Evolutionary conservation across 1,284 basidiomycete species (phyloP).

Genomic region (Inonotus obliquus): DNA sequence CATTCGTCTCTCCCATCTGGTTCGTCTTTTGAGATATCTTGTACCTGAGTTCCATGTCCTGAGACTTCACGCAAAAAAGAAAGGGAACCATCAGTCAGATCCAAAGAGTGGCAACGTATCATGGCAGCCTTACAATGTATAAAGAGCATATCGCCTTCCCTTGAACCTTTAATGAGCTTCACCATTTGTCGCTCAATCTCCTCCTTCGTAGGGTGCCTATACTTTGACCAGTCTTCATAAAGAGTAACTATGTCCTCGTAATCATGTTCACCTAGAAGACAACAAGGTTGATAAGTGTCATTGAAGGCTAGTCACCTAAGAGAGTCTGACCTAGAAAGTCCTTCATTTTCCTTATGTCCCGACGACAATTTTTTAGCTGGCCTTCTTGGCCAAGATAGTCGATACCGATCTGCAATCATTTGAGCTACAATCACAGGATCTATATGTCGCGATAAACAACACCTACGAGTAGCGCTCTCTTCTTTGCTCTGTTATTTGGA

Average conservation of each 20-base stretch:
- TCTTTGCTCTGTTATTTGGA: too few relatives aligned
- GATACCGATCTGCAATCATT: constrained; percentile 62
- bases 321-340: constrained; percentile 62
- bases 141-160: constrained; percentile 83
- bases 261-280: constrained; percentile 49
- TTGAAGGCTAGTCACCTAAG: not conserved
- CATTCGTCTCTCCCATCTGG: constrained; percentile 34
- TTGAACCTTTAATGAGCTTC: constrained; percentile 79
- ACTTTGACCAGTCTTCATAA: constrained; percentile 59
- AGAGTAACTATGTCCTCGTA: constrained; percentile 89
- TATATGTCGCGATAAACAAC: not conserved
- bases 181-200: constrained; percentile 86
- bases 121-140: constrained; percentile 69
- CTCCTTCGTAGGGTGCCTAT: constrained; percentile 64
- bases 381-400: constrained; percentile 70
- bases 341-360: constrained; percentile 23
- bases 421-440: not conserved
- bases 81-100: not conserved
- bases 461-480: constrained; percentile 74
- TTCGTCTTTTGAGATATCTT: constrained; percentile 38
- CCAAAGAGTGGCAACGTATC: not conserved
- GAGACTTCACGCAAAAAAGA: constrained; percentile 28
- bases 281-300: not conserved
- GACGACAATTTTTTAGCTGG: constrained; percentile 51
- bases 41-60: constrained; percentile 54